phyloP scores from a whole-genome alignment of 1,284 basidiomycete genomes.

The Ceratobasidium theobromae region DNA sequence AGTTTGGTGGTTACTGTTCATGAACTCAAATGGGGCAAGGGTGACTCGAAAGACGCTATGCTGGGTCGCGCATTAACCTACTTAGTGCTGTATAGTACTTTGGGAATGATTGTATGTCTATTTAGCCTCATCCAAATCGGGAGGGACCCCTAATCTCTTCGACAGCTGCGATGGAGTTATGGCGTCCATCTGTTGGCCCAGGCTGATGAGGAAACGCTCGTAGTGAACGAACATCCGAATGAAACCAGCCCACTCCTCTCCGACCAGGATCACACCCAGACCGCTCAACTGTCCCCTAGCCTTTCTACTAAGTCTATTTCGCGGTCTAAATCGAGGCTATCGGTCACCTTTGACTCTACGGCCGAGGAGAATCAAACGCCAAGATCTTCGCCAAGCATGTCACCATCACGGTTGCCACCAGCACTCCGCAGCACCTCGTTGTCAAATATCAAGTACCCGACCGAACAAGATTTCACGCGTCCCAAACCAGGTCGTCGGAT shows the following conservation, averaged over 20 bases:
- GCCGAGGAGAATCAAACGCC: slow-evolving; percentile 21
- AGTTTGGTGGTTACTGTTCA: slow-evolving; percentile 84
- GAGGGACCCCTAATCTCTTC: not conserved
- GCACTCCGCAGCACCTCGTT: not conserved
- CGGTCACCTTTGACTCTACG: slow-evolving; percentile 15
- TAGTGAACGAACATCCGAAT: not conserved
- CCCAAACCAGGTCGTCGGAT: not conserved
- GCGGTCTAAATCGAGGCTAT: slow-evolving; percentile 8
- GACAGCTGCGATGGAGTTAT: slow-evolving; percentile 84
- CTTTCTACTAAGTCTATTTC: slow-evolving; percentile 1
- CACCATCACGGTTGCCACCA: slow-evolving; percentile 3
- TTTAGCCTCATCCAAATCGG: not conserved
- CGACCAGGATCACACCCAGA: slow-evolving; percentile 1
- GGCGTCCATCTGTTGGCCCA: slow-evolving; percentile 76
- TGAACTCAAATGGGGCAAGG: slow-evolving; percentile 77
- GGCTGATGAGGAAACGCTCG: slow-evolving; percentile 58
- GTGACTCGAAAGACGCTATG: slow-evolving; percentile 85
- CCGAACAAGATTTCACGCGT: slow-evolving; percentile 13
- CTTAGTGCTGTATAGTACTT: slow-evolving; percentile 86
- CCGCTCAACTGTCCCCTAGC: not conserved
- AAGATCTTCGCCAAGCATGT: slow-evolving; percentile 17
- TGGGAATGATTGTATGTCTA: slow-evolving; percentile 82
- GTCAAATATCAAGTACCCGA: slow-evolving; percentile 11
- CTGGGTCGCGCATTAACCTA: slow-evolving; percentile 90
- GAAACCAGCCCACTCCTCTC: slow-evolving; percentile 26